A percentile compares a stretch with the other conserved stretches of the same genome.
phyloP scores from a whole-genome alignment of 768 basidiomycete genomes.

The Paxillus rubicundulus region DNA sequence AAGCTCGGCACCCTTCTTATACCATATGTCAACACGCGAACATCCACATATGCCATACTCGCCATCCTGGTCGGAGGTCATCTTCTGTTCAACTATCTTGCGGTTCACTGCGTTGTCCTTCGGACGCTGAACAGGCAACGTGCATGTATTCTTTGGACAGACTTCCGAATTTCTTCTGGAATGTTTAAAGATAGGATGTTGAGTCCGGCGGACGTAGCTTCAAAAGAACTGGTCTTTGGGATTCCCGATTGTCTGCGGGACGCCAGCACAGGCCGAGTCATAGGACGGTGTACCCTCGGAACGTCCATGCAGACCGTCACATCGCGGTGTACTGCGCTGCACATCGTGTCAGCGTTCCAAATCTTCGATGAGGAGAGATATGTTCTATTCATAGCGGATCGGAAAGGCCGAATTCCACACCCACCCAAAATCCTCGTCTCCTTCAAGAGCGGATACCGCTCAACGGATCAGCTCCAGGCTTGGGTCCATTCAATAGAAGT shows the following conservation, averaged over 20 bases:
- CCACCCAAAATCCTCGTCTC: conserved; percentile 37
- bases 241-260: conserved; percentile 40
- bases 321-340: conserved; percentile 6
- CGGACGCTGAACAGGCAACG: conserved; percentile 62
- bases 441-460: conserved; percentile 49
- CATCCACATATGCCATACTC: conserved; percentile 49
- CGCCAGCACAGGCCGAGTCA: conserved; percentile 25
- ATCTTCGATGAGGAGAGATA: conserved; percentile 48
- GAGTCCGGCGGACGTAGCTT: conserved; percentile 40
- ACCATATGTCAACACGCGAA: conserved; percentile 48
- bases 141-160: conserved; percentile 49
- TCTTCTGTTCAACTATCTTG: conserved; percentile 56
- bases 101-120: conserved; percentile 55
- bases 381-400: conserved; percentile 46
- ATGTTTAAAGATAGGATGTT: conserved; percentile 9
- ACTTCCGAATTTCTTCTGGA: conserved; percentile 11
- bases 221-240: conserved; percentile 45
- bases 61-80: conserved; percentile 53
- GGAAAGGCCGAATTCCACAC: neutral
- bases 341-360: conserved; percentile 32
- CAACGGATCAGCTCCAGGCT: conserved; percentile 51
- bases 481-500: conserved; percentile 41
- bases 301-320: conserved; percentile 37
- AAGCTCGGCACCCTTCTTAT: conserved; percentile 63
- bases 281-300: conserved; percentile 53